Evolutionary conservation across 2,329 filamentous ascomycete species (phyloP).

Genomic region (Gremmenia infestans): DNA sequence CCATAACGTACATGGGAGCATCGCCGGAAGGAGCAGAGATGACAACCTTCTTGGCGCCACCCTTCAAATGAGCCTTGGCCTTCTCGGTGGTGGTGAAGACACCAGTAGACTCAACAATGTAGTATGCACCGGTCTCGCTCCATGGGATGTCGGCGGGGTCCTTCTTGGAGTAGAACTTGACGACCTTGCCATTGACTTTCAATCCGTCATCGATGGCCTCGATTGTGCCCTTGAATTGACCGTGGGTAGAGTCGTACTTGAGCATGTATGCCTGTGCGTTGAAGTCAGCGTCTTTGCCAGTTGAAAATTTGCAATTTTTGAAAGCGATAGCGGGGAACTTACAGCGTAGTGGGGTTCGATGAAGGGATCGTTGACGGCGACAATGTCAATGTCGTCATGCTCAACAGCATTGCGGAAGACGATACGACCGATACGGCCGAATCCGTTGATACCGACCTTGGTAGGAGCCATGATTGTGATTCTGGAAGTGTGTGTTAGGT

Average conservation of each 20-base stretch:
- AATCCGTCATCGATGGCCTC: slow-evolving; percentile 64
- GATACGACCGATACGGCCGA: slow-evolving; percentile 98
- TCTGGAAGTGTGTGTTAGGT: neutral
- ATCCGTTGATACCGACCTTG: slow-evolving; percentile 98
- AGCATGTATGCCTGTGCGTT: slow-evolving; percentile 89
- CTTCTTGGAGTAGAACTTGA: slow-evolving; percentile 91
- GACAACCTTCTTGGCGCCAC: slow-evolving; percentile 96
- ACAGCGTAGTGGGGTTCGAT: slow-evolving; percentile 97
- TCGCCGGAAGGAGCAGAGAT: slow-evolving; percentile 90
- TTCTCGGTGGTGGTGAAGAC: slow-evolving; percentile 99
- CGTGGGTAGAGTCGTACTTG: slow-evolving; percentile 98
- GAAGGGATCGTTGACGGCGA: slow-evolving; percentile 99
- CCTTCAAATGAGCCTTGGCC: slow-evolving; percentile 89
- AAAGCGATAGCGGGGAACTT: slow-evolving; percentile 43
- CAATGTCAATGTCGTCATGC: slow-evolving; percentile 83
- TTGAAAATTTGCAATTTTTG: slow-evolving; percentile 2
- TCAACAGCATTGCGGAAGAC: slow-evolving; percentile 97
- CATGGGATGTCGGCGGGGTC: slow-evolving; percentile 90
- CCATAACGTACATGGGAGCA: slow-evolving; percentile 99
- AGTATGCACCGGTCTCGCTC: slow-evolving; percentile 79
- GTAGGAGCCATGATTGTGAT: slow-evolving; percentile 44
- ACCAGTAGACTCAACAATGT: slow-evolving; percentile 96
- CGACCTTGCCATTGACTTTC: slow-evolving; percentile 86
- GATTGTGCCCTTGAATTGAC: slow-evolving; percentile 90
- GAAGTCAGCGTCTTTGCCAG: neutral